Evolutionary conservation across 2,329 filamentous ascomycete species (phyloP).

Genomic region (Esteya vermicola): DNA sequence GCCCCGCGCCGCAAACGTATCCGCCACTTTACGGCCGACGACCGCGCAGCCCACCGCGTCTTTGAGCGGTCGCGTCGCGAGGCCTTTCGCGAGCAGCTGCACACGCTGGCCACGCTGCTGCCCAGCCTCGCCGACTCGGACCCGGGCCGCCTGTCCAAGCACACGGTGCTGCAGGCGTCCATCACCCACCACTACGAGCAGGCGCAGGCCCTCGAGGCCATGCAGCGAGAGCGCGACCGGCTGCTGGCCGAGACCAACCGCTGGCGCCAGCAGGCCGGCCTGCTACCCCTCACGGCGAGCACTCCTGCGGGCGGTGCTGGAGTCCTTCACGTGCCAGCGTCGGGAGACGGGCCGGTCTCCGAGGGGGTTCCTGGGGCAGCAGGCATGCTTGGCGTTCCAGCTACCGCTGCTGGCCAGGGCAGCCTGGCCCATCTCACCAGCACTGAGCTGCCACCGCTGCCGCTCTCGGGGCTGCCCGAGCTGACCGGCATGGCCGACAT

Average conservation of each 20-base stretch:
- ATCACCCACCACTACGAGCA: constrained; percentile 5
- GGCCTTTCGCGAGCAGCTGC: constrained; percentile 5
- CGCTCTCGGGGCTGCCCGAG: too few species aligned
- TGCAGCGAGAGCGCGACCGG: constrained; percentile 2
- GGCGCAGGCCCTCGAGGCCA: background rate
- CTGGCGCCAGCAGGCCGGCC: constrained; percentile 2
- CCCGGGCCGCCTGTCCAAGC: constrained; percentile 5
- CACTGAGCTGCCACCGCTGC: too few species aligned
- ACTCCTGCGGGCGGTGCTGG: too few species aligned
- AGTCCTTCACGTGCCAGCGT: too few species aligned
- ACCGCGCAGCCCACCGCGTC: constrained; percentile 6
- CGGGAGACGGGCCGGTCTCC: too few species aligned
- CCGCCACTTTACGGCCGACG: constrained; percentile 5
- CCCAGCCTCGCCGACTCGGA: constrained; percentile 2
- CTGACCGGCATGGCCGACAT: too few species aligned
- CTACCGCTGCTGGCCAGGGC: too few species aligned
- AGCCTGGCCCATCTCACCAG: too few species aligned
- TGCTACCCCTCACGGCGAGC: too few species aligned
- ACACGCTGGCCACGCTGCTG: constrained; percentile 3
- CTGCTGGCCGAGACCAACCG: constrained; percentile 2
- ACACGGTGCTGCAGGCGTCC: constrained; percentile 5
- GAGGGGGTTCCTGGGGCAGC: background rate
- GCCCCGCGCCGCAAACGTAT: constrained; percentile 2
- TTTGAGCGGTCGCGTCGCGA: constrained; percentile 6
- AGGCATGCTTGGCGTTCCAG: too few species aligned